Percentiles rank a stretch among this genome's conserved stretches.
Evolutionary conservation across 352 stramenopile species (phyloP).

Genomic region (Phytophthora megakarya): DNA sequence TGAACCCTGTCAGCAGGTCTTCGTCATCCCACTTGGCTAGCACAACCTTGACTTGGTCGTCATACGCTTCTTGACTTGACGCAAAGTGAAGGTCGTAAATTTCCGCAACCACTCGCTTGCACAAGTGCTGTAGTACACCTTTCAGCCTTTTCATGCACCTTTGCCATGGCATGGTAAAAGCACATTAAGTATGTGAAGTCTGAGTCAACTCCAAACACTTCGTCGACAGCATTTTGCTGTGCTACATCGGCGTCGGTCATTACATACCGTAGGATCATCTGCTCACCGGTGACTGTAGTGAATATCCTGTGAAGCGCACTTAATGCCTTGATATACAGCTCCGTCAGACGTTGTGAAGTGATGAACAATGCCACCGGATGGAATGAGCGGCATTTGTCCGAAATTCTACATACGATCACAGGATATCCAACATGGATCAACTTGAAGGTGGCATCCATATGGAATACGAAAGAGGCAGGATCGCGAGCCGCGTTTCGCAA

Average conservation of each 20-base stretch:
- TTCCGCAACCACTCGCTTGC: constrained; percentile 9
- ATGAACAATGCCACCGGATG: constrained; percentile 23
- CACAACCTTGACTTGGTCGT: not conserved
- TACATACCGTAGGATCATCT: not conserved
- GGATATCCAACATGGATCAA: constrained; percentile 16
- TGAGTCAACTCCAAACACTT: constrained; percentile 7
- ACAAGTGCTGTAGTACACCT: constrained; percentile 5
- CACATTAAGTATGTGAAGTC: constrained; percentile 24
- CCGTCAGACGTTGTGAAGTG: not conserved
- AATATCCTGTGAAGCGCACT: not conserved
- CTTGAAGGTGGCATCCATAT: constrained; percentile 32
- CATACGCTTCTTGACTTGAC: not conserved
- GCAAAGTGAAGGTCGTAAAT: constrained; percentile 32
- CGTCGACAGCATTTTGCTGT: not conserved
- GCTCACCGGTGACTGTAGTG: not conserved
- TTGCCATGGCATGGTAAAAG: constrained; percentile 35
- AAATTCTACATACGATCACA: constrained; percentile 20
- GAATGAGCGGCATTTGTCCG: constrained; percentile 19
- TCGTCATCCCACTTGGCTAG: not conserved
- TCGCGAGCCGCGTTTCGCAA: not conserved
- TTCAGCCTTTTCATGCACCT: constrained; percentile 31
- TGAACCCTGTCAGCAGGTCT: not conserved
- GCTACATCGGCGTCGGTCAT: not conserved
- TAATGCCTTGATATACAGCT: not conserved
- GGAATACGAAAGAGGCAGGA: constrained; percentile 6